Conservation (phyloP, 2,329 filamentous ascomycete genomes). For the Phialophora verrucosa region DNA sequence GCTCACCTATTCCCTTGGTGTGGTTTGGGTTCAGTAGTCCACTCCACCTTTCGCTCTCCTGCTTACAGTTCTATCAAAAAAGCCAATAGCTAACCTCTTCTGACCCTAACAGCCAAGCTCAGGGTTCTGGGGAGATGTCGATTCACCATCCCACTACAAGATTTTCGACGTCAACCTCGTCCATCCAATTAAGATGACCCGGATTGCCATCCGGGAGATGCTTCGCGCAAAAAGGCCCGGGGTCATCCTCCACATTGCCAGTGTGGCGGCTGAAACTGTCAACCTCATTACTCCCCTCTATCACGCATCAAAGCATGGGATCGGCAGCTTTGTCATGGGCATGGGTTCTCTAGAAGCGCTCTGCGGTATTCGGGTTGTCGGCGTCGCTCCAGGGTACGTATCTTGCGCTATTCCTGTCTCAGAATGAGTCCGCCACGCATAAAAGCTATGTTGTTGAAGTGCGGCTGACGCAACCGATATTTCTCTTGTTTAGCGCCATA, state of each 20-base stretch:
- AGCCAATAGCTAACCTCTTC: not conserved
- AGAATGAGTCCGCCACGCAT: no score
- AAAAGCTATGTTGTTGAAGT: no score
- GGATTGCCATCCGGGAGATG: constrained; percentile 57
- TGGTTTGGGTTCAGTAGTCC: no score
- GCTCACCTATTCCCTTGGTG: not conserved
- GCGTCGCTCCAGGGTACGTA: constrained; percentile 6
- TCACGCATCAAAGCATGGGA: constrained; percentile 55
- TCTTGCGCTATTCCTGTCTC: no score
- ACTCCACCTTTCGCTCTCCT: no score
- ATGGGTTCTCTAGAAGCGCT: constrained; percentile 56
- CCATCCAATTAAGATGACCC: constrained; percentile 58
- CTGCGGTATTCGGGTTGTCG: constrained; percentile 40
- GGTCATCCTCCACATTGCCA: constrained; percentile 55
- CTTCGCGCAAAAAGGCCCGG: constrained; percentile 44
- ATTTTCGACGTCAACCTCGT: constrained; percentile 57
- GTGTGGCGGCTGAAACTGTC: constrained; percentile 52
- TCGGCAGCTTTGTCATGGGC: constrained; percentile 56
- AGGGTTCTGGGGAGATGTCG: constrained; percentile 42
- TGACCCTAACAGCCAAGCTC: not conserved
- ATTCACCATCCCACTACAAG: constrained; percentile 49
- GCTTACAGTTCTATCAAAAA: no score
- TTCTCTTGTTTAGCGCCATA: no score
- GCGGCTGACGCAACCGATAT: no score
- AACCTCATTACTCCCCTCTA: constrained; percentile 53